Percentiles rank a stretch among this genome's conserved stretches.
Evolutionary conservation across 345 rosid genomes (phyloP).

Genomic region (Syzygium aromaticum): DNA sequence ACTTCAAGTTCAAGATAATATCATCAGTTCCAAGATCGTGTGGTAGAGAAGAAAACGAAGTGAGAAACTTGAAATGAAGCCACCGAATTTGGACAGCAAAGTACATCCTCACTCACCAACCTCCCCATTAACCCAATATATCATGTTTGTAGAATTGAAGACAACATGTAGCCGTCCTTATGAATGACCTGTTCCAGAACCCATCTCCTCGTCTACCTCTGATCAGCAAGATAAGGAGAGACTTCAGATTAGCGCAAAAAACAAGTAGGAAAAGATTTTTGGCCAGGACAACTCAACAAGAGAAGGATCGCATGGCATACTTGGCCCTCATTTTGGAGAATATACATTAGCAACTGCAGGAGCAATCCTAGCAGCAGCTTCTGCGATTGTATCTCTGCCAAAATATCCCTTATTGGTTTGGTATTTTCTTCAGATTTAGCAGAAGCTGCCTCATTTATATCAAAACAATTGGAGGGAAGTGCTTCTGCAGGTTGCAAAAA

Average conservation of each 20-base stretch:
- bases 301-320: not conserved
- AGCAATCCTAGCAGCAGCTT: not conserved
- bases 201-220: not conserved
- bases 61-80: not conserved
- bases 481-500: not conserved
- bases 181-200: not conserved
- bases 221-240: not conserved
- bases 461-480: not conserved
- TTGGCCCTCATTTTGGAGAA: not conserved
- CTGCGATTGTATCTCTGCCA: not conserved
- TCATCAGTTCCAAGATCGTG: not conserved
- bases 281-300: not conserved
- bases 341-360: not conserved
- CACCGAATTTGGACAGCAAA: not conserved
- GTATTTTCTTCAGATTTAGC: not conserved
- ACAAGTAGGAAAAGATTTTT: not conserved
- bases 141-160: not conserved
- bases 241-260: too few species aligned
- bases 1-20: not conserved
- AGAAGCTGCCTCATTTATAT: not conserved
- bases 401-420: not conserved
- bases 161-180: too few species aligned
- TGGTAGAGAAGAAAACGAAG: not conserved
- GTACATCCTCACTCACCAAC: not conserved
- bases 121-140: not conserved